Base-by-base conservation (phyloP, 768 basidiomycete species). In the Mycena maculata region DNA sequence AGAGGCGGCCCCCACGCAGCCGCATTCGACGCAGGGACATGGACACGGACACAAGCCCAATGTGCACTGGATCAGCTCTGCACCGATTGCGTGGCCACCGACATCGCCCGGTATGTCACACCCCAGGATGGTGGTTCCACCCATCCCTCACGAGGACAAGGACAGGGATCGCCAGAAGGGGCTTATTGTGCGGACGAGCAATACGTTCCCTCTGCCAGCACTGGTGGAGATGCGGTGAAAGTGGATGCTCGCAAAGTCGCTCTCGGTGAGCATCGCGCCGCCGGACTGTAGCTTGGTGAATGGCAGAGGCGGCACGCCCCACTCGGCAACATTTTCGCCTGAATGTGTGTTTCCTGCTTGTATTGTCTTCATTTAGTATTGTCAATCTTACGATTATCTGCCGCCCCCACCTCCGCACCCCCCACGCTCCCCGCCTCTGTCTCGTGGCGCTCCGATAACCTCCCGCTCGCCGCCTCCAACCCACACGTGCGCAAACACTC, bases 21-120 rank as follows among this genome's bases (percentile, higher is more conserved):
- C 72, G 55, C 77, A 69, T 42, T 58, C 76, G 4, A 71, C 79
- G 13, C 75, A 76, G 67, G 71, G 83, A 0, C 33, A 36, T 36
- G 8, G 8, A 36, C 33, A 36, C 13, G 13, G 8, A 7, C 92
- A 95, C 75, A 90, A 85, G 75, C 88, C 93, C 11, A 87, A 87
- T 12, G 88, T 88, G 0, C 93, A 95, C 75, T 94, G 92, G 0
- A 89, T 95, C 72, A 93, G 92, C 73, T 92, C 92, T 55, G 93
- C 91, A 1, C 93, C 92, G 0, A 81, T 95, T 47, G 88, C 93
- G 5, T 85, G 90, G 62, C 93, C 93, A 0, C 93, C 93, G 0
- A 95, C 93, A 2, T 94, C 92, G 3, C 92, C 94, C 20, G 92
- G 92, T 12, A 85, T 86, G 1, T 82, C 56, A 81, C 80, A 23